Conservation (phyloP, 495 filamentous ascomycete species). For the Hypoxylon cercidicola region DNA sequence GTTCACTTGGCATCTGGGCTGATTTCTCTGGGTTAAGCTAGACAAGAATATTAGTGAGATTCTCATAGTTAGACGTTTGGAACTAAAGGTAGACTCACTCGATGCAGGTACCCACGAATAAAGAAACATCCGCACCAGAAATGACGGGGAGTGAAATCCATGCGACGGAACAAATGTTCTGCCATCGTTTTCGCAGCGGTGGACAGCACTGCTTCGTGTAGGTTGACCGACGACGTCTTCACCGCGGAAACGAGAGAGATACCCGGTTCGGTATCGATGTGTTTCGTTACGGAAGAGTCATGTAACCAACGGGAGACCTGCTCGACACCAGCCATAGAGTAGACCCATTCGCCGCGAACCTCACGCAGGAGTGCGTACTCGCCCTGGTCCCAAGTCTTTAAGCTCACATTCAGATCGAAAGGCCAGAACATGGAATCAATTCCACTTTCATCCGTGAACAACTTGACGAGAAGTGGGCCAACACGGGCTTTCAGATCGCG, state of each 20-base stretch:
- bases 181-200: constrained; percentile 38
- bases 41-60: constrained; percentile 19
- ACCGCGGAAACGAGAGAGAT: constrained; percentile 28
- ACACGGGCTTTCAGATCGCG: constrained; percentile 46
- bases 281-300: constrained; percentile 48
- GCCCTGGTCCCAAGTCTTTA: constrained; percentile 39
- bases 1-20: constrained; percentile 30
- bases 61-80: neutral
- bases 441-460: constrained; percentile 46
- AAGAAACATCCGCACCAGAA: constrained; percentile 39
- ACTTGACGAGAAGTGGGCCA: constrained; percentile 48
- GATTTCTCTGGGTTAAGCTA: constrained; percentile 36
- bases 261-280: constrained; percentile 34
- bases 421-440: constrained; percentile 51
- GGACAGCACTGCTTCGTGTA: constrained; percentile 38
- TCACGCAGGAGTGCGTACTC: constrained; percentile 27
- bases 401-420: constrained; percentile 39
- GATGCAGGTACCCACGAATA: constrained; percentile 40
- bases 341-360: constrained; percentile 45
- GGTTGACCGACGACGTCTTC: constrained; percentile 28
- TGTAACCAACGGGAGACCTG: constrained; percentile 48
- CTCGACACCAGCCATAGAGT: constrained; percentile 41
- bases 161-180: constrained; percentile 38
- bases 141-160: constrained; percentile 43
- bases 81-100: constrained; percentile 25